Percentiles rank a stretch among this genome's conserved stretches.
Evolutionary conservation across 202 grass and related monocot genomes (phyloP).

Genomic region (Eragrostis tef): DNA sequence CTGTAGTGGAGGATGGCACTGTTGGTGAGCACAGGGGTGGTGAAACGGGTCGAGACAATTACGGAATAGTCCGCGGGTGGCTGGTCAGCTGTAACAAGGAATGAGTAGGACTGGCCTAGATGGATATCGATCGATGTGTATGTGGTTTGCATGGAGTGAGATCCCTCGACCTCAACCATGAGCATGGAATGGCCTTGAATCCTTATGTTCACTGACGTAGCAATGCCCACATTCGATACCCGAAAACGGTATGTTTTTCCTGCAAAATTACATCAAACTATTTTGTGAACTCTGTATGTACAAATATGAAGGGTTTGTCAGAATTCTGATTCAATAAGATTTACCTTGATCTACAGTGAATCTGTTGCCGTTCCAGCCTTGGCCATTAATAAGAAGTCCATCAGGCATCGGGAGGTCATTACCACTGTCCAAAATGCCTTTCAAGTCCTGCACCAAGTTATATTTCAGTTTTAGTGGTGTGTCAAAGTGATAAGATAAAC

Average conservation of each 20-base stretch:
- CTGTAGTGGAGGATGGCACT: conserved; percentile 71
- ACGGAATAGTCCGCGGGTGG: conserved; percentile 73
- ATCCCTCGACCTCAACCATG: conserved; percentile 85
- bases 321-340: neutral
- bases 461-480: neutral
- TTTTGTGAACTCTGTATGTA: neutral
- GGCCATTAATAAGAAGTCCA: conserved; percentile 88
- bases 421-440: conserved; percentile 70
- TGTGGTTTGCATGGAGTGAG: conserved; percentile 70
- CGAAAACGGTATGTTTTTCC: conserved; percentile 86
- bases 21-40: conserved; percentile 60
- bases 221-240: conserved; percentile 76
- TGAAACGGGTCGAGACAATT: conserved; percentile 74
- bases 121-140: conserved; percentile 75
- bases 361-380: conserved; percentile 65
- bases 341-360: conserved; percentile 92
- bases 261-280: conserved; percentile 12
- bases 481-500: neutral
- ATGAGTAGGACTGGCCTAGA: conserved; percentile 85
- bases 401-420: conserved; percentile 69
- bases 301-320: neutral
- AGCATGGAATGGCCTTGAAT: conserved; percentile 83
- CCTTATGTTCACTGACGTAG: conserved; percentile 77
- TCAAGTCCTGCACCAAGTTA: conserved; percentile 53
- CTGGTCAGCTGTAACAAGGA: conserved; percentile 74